Percentiles rank a stretch among this genome's conserved stretches.
phyloP scores from a whole-genome alignment of 306 rosid genomes.

The Vigna reflexopilosa region DNA sequence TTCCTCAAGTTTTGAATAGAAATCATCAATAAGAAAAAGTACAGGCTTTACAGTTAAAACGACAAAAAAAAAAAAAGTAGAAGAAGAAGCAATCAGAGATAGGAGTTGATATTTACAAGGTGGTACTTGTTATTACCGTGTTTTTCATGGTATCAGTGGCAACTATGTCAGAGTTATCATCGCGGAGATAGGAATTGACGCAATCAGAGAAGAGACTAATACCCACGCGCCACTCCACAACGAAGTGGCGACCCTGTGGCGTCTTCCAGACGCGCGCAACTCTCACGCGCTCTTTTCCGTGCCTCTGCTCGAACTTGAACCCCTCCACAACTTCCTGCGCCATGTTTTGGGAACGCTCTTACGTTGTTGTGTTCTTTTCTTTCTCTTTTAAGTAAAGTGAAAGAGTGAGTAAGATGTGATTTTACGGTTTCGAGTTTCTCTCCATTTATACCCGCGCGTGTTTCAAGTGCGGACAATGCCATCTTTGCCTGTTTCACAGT shows the following conservation, averaged over 20 bases:
- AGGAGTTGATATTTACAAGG: not conserved
- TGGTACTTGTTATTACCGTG: slow-evolving; percentile 54
- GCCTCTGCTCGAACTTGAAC: slow-evolving; percentile 78
- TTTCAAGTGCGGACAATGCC: not conserved
- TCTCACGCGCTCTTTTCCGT: slow-evolving; percentile 85
- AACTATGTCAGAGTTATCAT: slow-evolving; percentile 82
- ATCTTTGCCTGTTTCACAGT: slow-evolving; percentile 19
- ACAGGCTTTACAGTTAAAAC: not conserved
- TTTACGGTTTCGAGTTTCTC: not conserved
- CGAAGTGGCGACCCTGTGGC: slow-evolving; percentile 58
- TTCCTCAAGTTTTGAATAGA: too few species aligned
- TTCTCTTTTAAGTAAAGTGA: not conserved
- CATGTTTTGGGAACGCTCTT: slow-evolving; percentile 40
- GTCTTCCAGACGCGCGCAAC: slow-evolving; percentile 86
- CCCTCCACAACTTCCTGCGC: slow-evolving; percentile 57
- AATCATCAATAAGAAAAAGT: slow-evolving; percentile 4
- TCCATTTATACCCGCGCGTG: not conserved
- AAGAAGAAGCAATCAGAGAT: not conserved
- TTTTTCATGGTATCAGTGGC: slow-evolving; percentile 96
- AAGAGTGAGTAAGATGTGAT: not conserved
- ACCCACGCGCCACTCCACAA: slow-evolving; percentile 88
- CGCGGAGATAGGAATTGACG: slow-evolving; percentile 62
- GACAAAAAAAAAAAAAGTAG: not conserved
- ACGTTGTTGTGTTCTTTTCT: not conserved
- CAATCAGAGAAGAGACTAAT: slow-evolving; percentile 85